A percentile compares a stretch with the other conserved stretches of the same genome.
These are phyloP conservation scores for Alternaria burnsii DNA, from an alignment of 2,329 filamentous ascomycete genomes.

Conservation along the genomic window DNA sequence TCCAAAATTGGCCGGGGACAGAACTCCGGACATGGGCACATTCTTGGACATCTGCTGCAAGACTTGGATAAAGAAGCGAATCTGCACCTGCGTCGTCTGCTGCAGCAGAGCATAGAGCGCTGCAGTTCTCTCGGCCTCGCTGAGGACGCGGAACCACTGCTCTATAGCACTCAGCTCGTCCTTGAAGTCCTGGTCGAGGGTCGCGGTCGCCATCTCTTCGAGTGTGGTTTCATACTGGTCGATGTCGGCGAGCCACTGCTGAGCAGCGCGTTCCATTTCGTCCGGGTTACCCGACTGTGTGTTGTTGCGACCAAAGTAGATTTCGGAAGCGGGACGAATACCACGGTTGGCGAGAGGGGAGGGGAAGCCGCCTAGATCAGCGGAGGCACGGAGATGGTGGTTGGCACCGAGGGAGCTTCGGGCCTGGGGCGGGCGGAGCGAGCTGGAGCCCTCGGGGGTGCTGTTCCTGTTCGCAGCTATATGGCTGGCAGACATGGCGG, in stretches of 20 bases:
- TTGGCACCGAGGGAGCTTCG: conserved; percentile 77
- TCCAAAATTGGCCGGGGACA: conserved; percentile 90
- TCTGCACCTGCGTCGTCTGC: conserved; percentile 98
- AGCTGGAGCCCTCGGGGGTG: conserved; percentile 88
- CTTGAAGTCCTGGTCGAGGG: conserved; percentile 99
- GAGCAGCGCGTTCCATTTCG: conserved; percentile 92
- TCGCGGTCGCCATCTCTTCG: conserved; percentile 98
- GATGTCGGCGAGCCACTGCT: conserved; percentile 99
- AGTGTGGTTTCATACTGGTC: conserved; percentile 99
- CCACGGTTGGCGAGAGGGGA: conserved; percentile 75
- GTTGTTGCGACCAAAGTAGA: conserved; percentile 82
- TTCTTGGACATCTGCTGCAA: conserved; percentile 99
- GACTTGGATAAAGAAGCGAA: conserved; percentile 98
- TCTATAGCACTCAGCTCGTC: conserved; percentile 98
- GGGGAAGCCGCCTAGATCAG: conserved; percentile 89
- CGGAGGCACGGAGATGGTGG: conserved; percentile 90
- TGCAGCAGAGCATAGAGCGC: conserved; percentile 94
- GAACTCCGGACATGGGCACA: conserved; percentile 93
- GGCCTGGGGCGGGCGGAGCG: conserved; percentile 82
- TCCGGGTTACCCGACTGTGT: conserved; percentile 73
- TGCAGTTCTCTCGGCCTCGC: conserved; percentile 94
- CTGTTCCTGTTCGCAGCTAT: conserved; percentile 84
- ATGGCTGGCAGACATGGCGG: conserved; percentile 58
- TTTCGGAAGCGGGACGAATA: conserved; percentile 93
- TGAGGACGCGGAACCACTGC: conserved; percentile 98